Base-by-base conservation (phyloP, 1,139 yeast genomes). In the Candida frijolesensis region DNA sequence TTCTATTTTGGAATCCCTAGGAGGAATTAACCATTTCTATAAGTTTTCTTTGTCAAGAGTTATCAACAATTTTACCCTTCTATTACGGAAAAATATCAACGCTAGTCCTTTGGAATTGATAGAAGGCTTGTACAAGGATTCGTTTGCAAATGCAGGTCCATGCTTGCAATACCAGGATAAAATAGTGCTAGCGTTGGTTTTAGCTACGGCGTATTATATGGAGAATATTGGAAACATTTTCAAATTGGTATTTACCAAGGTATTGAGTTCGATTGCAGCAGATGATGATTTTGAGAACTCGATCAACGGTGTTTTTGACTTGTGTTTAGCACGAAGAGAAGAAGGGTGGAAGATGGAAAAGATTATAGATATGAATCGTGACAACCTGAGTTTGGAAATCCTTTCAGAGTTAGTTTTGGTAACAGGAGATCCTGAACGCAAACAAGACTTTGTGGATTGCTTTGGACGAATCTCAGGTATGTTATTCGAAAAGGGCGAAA, bases 21-120 rank as follows among this genome's bases (percentile, higher is more conserved):
- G 74, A 46, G 60, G 63, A 34, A 76, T 81, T 51, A 79, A 77
- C 52, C 63, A 63, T 39, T 80, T 83, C 55, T 90, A 89, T 63
- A 79, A 77, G 45, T 84, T 87, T 59, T 72, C 92, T 0, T 67
- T 85, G 42, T 68, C 74, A 6, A 73, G 71, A 18, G 81, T 82
- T 55, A 63, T 79, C 47, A 55, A 60, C 0, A 67, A 80, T 6
- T 76, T 85, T 48, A 53, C 59, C 11, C 52, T 53, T 0, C 78
- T 81, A 0, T 68, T 88, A 46, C 41, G 50, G 1, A 32, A 47
- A 1, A 53, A 44, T 15, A 52, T 55, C 1, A 57, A 65, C 45
- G 65, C 50, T 1, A 54, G 56, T 1, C 51, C 70, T 1, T 58
- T 61, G 0, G 54, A 58, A 3, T 60, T 84, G 40, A 60, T 74